These are phyloP conservation scores for Verticillium albo-atrum DNA, from an alignment of 2,329 filamentous ascomycete species.

Conservation along the genomic window DNA sequence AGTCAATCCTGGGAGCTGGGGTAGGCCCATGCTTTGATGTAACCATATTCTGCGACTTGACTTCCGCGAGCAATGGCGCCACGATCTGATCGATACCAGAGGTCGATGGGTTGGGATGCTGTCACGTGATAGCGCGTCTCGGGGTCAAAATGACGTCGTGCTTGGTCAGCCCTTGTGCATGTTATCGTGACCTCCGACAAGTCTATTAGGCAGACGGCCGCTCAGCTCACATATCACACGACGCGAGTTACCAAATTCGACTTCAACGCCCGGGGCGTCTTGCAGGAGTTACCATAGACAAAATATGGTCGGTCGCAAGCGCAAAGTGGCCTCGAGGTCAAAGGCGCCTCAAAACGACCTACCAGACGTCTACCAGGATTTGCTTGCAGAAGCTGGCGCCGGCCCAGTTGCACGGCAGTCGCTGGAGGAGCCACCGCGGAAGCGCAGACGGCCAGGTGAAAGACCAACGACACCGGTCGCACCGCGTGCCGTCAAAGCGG, in stretches of 20 bases:
- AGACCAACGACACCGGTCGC: constrained; percentile 8
- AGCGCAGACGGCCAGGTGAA: constrained; percentile 27
- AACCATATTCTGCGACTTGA: too few relatives aligned
- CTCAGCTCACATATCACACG: too few relatives aligned
- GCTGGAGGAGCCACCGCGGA: constrained; percentile 36
- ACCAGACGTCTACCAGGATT: constrained; percentile 40
- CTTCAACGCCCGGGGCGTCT: neutral
- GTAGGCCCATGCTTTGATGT: too few relatives aligned
- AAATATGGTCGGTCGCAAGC: constrained; percentile 18
- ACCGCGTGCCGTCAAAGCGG: neutral
- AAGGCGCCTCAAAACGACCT: constrained; percentile 13
- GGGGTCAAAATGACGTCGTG: neutral
- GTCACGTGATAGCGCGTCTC: constrained; percentile 1
- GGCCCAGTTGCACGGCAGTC: constrained; percentile 15
- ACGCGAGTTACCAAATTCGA: neutral
- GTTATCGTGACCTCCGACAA: neutral
- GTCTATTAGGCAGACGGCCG: too few relatives aligned
- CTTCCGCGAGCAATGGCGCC: neutral
- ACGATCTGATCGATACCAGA: neutral
- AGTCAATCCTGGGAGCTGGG: too few relatives aligned
- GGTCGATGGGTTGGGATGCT: neutral
- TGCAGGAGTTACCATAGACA: neutral
- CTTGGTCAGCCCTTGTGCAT: constrained; percentile 2
- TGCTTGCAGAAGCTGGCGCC: constrained; percentile 44
- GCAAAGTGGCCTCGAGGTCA: constrained; percentile 18